These are phyloP conservation scores for Macrophomina tecta DNA, from an alignment of 2,329 filamentous ascomycete species.

Conservation along the genomic window DNA sequence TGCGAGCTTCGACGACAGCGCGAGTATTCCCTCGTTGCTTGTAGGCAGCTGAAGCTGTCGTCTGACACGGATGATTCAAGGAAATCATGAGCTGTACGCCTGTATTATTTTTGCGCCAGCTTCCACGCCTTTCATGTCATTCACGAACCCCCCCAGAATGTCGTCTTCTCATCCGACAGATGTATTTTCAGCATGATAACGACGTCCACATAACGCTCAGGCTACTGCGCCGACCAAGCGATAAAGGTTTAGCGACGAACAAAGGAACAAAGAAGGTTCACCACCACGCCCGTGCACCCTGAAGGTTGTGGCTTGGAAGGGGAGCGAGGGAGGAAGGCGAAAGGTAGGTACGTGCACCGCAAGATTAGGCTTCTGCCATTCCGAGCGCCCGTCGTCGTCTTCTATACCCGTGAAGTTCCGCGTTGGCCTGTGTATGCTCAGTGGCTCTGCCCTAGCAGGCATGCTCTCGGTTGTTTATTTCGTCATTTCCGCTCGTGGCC, in stretches of 20 bases:
- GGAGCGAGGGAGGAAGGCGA: background rate
- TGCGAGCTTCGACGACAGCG: no score
- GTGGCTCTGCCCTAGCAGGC: background rate
- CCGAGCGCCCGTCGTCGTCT: background rate
- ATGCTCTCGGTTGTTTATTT: background rate
- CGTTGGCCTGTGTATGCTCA: background rate
- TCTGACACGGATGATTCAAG: no score
- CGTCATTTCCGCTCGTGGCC: background rate
- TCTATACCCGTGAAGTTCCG: no score
- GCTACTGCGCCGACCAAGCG: background rate
- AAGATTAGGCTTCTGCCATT: background rate
- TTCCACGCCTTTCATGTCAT: no score
- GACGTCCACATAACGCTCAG: background rate
- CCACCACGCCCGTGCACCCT: background rate
- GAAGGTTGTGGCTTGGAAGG: background rate
- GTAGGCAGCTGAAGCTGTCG: no score
- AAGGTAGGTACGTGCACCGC: constrained; percentile 1
- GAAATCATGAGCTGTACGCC: no score
- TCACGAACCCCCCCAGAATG: no score
- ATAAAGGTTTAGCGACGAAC: background rate
- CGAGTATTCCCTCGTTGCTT: no score
- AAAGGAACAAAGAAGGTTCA: background rate
- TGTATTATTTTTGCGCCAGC: no score
- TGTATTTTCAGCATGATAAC: background rate
- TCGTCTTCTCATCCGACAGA: background rate